Conservation (phyloP, 352 stramenopile species). For the Blastocystis sp. region DNA sequence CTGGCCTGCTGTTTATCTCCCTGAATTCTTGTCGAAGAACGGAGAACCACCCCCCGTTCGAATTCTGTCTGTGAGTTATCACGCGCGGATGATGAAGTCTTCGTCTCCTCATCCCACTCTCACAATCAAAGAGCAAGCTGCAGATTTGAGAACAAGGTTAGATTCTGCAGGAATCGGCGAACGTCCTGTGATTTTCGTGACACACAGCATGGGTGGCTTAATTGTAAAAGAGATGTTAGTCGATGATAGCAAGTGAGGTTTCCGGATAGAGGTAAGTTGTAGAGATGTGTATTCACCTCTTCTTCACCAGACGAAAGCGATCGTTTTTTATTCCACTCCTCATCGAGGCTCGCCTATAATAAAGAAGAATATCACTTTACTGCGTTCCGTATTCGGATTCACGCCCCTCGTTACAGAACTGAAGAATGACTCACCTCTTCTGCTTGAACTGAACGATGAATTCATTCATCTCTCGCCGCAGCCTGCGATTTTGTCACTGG, state of each 20-base stretch:
- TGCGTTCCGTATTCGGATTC: slow-evolving; percentile 68
- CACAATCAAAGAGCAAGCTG: slow-evolving; percentile 72
- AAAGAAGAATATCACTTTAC: slow-evolving; percentile 68
- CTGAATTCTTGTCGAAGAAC: slow-evolving; percentile 70
- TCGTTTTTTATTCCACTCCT: slow-evolving; percentile 75
- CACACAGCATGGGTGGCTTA: slow-evolving; percentile 76
- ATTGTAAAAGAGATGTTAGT: slow-evolving; percentile 76
- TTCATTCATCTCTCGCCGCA: slow-evolving; percentile 69
- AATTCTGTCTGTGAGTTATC: slow-evolving; percentile 76
- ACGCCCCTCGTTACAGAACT: slow-evolving; percentile 69
- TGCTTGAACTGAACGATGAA: slow-evolving; percentile 76
- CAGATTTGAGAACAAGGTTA: slow-evolving; percentile 71
- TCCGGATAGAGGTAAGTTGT: neutral
- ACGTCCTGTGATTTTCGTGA: slow-evolving; percentile 76
- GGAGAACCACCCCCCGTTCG: slow-evolving; percentile 68
- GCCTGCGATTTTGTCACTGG: slow-evolving; percentile 71
- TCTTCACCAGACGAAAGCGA: slow-evolving; percentile 71
- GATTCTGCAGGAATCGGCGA: slow-evolving; percentile 71
- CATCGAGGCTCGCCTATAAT: slow-evolving; percentile 73
- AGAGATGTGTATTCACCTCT: slow-evolving; percentile 64
- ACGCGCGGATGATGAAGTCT: slow-evolving; percentile 74
- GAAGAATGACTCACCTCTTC: slow-evolving; percentile 73
- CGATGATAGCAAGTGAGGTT: slow-evolving; percentile 65
- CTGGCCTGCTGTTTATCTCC: slow-evolving; percentile 73
- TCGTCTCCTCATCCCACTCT: slow-evolving; percentile 74